These are phyloP conservation scores for Anisodus tanguticus DNA, from an alignment of 257 asterid species.

Conservation along the genomic window DNA sequence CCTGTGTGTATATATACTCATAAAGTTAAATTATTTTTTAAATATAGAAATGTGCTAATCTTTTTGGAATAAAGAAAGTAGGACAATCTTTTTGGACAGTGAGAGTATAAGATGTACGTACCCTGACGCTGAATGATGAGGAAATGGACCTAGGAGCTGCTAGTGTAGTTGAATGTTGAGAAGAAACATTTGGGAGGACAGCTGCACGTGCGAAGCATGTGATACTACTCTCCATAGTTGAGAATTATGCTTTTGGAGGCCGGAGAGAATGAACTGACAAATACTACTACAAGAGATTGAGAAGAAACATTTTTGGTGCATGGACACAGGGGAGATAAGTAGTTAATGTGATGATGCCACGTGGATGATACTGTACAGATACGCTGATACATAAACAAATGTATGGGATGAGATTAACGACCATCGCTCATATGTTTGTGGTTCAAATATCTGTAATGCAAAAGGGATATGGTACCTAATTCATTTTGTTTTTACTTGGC, in stretches of 20 bases:
- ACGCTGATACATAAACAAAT: too few species aligned
- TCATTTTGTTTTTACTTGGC: not conserved
- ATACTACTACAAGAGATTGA: too few species aligned
- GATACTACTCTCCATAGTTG: conserved; percentile 69
- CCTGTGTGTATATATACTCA: too few species aligned
- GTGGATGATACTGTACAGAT: not conserved
- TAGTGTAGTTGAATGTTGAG: conserved; percentile 61
- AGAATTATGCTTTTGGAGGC: too few species aligned
- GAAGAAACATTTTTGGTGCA: not conserved
- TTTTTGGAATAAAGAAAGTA: not conserved
- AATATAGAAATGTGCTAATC: too few species aligned
- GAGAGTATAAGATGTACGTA: conserved; percentile 7
- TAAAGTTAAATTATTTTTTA: too few species aligned
- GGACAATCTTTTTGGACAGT: not conserved
- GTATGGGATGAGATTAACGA: conserved; percentile 28
- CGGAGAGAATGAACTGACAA: too few species aligned
- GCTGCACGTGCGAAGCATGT: conserved; percentile 71
- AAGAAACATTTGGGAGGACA: conserved; percentile 63
- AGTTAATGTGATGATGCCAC: not conserved
- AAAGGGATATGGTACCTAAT: not conserved
- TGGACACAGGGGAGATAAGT: conserved; percentile 18
- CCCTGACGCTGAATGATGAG: conserved; percentile 60
- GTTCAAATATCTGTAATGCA: conserved; percentile 27
- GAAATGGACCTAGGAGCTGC: conserved; percentile 52
- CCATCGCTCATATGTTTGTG: conserved; percentile 32